Conservation (phyloP, 305 asterid species). For the Vinca major region DNA sequence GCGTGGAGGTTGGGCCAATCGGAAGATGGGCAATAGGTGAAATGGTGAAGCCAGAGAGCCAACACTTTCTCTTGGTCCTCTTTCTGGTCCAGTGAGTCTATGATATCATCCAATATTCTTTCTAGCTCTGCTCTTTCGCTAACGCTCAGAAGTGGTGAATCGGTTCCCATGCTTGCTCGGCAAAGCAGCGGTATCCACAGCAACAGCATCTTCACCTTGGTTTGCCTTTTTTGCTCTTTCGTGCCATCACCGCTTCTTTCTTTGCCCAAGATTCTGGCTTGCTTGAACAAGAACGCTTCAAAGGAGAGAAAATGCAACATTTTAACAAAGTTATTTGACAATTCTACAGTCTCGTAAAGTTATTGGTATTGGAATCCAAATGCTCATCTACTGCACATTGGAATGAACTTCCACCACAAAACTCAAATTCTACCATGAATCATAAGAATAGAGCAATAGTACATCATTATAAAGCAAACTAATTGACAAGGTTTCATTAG, state of each 20-base stretch:
- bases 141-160: slow-evolving; percentile 47
- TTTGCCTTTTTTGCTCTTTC: slow-evolving; percentile 29
- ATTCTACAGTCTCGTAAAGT: background rate
- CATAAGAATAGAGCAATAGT: background rate
- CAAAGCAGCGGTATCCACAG: slow-evolving; percentile 83
- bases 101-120: slow-evolving; percentile 45
- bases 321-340: background rate
- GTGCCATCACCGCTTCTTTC: slow-evolving; percentile 20
- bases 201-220: slow-evolving; percentile 51
- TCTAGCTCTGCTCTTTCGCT: slow-evolving; percentile 62
- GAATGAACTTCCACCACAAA: background rate
- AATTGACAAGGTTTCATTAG: no score
- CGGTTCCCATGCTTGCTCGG: slow-evolving; percentile 60
- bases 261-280: slow-evolving; percentile 44
- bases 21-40: slow-evolving; percentile 60
- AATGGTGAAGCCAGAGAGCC: slow-evolving; percentile 84
- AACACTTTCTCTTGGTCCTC: slow-evolving; percentile 79
- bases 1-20: slow-evolving; percentile 84
- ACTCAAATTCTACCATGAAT: background rate
- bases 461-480: background rate
- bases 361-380: no score
- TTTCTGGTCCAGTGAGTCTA: slow-evolving; percentile 35
- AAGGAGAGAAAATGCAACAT: background rate
- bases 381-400: no score
- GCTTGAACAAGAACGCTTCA: slow-evolving; percentile 63